A percentile compares a stretch with the other conserved stretches of the same genome.
These are phyloP conservation scores for Kappamyces sp. DNA, from an alignment of 192 early-diverging fungal genomes.

Conservation along the genomic window DNA sequence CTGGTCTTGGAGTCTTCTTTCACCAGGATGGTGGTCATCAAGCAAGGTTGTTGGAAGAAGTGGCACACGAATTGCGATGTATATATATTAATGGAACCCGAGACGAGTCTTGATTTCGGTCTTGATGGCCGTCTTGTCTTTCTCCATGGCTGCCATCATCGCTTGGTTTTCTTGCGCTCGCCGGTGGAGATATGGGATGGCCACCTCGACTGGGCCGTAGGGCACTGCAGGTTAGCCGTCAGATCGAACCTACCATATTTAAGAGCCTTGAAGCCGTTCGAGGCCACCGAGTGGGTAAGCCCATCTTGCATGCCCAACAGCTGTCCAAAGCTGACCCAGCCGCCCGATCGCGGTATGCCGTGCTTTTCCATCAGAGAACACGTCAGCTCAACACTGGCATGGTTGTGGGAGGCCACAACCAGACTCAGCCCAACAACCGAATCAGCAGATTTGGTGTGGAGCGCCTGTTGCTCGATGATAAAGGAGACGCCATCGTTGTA, in stretches of 20 bases:
- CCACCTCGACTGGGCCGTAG: slow-evolving; percentile 83
- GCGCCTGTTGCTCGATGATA: slow-evolving; percentile 50
- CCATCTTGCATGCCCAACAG: slow-evolving; percentile 93
- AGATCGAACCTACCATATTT: slow-evolving; percentile 37
- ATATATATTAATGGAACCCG: not conserved
- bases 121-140: slow-evolving; percentile 23
- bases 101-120: slow-evolving; percentile 20
- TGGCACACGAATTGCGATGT: no score
- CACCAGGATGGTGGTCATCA: no score
- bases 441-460: slow-evolving; percentile 21
- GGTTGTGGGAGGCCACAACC: slow-evolving; percentile 89
- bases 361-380: slow-evolving; percentile 55
- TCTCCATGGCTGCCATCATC: slow-evolving; percentile 52
- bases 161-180: slow-evolving; percentile 92
- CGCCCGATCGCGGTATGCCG: slow-evolving; percentile 45
- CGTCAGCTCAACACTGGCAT: slow-evolving; percentile 63
- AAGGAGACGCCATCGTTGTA: slow-evolving; percentile 75
- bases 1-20: no score
- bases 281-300: slow-evolving; percentile 74
- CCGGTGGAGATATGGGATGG: slow-evolving; percentile 89
- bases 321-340: slow-evolving; percentile 85
- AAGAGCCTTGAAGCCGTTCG: slow-evolving; percentile 70
- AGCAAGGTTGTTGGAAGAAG: no score
- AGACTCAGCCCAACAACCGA: slow-evolving; percentile 55
- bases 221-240: slow-evolving; percentile 68